phyloP scores from a whole-genome alignment of 768 basidiomycete species.

The Kwoniella sp. region DNA sequence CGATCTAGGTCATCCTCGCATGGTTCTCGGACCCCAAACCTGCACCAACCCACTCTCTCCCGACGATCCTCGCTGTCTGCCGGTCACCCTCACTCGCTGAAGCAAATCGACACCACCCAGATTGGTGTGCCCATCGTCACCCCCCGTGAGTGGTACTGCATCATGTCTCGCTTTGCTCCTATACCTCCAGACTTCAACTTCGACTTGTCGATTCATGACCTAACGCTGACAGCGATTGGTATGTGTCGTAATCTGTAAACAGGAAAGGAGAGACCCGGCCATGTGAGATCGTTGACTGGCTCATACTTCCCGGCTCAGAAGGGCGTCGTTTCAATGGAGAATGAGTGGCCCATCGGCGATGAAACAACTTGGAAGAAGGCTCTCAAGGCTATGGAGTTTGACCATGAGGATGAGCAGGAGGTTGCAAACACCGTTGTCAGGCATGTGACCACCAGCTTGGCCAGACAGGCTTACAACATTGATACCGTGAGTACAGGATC shows the following conservation, averaged over 20 bases:
- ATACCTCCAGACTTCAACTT: neutral
- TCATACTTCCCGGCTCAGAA: conserved; percentile 53
- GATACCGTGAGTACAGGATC: conserved; percentile 57
- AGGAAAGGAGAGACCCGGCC: conserved; percentile 46
- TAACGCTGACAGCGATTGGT: neutral
- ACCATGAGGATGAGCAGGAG: conserved; percentile 41
- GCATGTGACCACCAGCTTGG: conserved; percentile 67
- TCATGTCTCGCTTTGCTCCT: neutral
- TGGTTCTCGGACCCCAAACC: conserved; percentile 35
- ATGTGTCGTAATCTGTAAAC: neutral
- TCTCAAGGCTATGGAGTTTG: conserved; percentile 47
- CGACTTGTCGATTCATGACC: neutral
- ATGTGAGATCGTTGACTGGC: conserved; percentile 48
- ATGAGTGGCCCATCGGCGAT: conserved; percentile 57
- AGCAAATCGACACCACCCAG: conserved; percentile 37
- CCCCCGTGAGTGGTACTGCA: conserved; percentile 23
- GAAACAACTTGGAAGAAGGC: conserved; percentile 55
- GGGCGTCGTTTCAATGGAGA: conserved; percentile 28
- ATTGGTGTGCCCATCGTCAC: conserved; percentile 49
- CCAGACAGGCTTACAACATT: conserved; percentile 86
- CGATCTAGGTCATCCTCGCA: conserved; percentile 21
- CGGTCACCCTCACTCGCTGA: conserved; percentile 22
- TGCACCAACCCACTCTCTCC: conserved; percentile 45
- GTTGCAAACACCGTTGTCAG: conserved; percentile 50
- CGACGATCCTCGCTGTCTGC: conserved; percentile 47